These are phyloP conservation scores for Flaveria ramosissima DNA, from an alignment of 129 eudicot species.

Conservation along the genomic window DNA sequence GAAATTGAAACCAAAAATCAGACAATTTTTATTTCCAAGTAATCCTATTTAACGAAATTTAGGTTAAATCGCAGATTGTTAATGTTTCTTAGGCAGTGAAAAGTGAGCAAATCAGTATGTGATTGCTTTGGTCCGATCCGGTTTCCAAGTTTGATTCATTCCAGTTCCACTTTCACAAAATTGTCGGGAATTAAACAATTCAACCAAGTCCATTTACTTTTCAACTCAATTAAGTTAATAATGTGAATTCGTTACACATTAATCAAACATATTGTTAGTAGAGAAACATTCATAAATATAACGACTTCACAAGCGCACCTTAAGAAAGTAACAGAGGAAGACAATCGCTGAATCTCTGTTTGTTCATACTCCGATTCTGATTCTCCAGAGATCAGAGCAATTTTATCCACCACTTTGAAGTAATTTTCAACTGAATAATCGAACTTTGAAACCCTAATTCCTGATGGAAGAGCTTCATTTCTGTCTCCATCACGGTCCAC, in stretches of 20 bases:
- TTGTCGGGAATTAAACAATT: background rate
- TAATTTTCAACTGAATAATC: slow-evolving; percentile 73
- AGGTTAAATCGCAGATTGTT: background rate
- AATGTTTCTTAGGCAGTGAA: background rate
- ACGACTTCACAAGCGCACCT: slow-evolving; percentile 41
- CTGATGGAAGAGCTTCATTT: slow-evolving; percentile 20
- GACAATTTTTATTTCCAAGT: background rate
- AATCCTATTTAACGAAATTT: background rate
- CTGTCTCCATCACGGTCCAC: background rate
- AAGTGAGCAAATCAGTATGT: background rate
- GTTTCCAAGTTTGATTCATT: background rate
- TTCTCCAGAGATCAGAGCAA: slow-evolving; percentile 55
- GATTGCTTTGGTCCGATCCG: background rate
- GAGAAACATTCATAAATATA: background rate
- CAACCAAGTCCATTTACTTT: background rate
- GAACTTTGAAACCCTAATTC: slow-evolving; percentile 45
- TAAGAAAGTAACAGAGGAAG: slow-evolving; percentile 61
- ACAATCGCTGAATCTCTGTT: slow-evolving; percentile 51
- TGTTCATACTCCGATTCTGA: slow-evolving; percentile 37
- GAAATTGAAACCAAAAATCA: background rate
- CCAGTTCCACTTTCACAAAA: background rate
- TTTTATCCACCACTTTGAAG: slow-evolving; percentile 51
- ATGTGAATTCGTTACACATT: background rate
- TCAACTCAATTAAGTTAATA: background rate
- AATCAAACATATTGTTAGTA: background rate